Base-by-base conservation (phyloP, 1,284 basidiomycete genomes). In the Apiotrichum veenhuisii region DNA sequence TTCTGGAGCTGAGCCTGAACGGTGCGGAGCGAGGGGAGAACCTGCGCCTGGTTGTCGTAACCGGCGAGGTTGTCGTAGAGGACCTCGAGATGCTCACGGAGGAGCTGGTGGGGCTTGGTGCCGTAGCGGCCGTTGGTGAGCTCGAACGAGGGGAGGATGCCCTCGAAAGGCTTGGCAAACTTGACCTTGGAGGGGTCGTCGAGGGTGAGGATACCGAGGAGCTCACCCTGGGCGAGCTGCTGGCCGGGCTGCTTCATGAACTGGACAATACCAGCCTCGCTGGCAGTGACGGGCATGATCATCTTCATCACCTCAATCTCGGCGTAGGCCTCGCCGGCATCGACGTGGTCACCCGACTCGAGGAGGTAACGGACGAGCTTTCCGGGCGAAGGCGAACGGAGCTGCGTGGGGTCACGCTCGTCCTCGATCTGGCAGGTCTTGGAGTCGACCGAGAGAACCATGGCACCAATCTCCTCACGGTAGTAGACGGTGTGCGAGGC, bases 241-340 rank as follows among this genome's bases (percentile, higher is more conserved):
- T 95, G 89, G 67, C 96, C 96, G 52, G 95, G 91, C 73, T 98
- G 93, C 81, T 98, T 98, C 77, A 98, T 92, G 73, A 98, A 88
- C 71, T 94, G 91, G n/a, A 91, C 86, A 47, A 89, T 84, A 74
- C 96, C 96, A 74, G 95, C 91, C 77, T 99, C 96, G 4, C 88
- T 84, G n/a, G 94, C 92, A 55, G 92, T 86, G 58, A 99, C 85
- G 17, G 92, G 91, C 93, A 97, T 95, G 78, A 94, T 94, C 93
- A 97, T 97, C 81, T 97, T 97, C 93, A 96, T 96, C 66, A 96
- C 93, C 84, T 99, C 96, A 55, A 99, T 98, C 77, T 99, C 96
- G 54, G 96, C 96, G 74, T 98, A 98, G 57, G 91, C 86, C 66
- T 98, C 92, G 34, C 96, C 95, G 61, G 93, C 90, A 62, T 89